Evolutionary conservation across 345 rosid genomes (phyloP).

Genomic region (Stellera chamaejasme): DNA sequence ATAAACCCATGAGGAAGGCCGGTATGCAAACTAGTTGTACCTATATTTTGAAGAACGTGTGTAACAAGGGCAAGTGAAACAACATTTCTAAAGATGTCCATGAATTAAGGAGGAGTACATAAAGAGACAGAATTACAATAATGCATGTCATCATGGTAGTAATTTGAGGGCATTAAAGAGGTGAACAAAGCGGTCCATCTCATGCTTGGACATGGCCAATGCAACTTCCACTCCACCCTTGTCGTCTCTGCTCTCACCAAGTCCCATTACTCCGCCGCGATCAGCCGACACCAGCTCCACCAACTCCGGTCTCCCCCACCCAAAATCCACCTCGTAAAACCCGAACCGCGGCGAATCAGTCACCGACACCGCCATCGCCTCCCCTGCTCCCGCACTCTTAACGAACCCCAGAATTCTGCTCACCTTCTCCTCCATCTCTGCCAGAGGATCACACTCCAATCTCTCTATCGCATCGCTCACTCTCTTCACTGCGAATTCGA

Average conservation of each 20-base stretch:
- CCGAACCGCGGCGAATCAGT: slow-evolving; percentile 11
- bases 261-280: slow-evolving; percentile 5
- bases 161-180: neutral
- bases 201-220: slow-evolving; percentile 8
- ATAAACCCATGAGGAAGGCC: too few species aligned
- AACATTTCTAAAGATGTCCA: too few species aligned
- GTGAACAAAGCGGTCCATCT: slow-evolving; percentile 14
- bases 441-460: neutral
- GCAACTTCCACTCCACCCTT: slow-evolving; percentile 18
- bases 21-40: too few species aligned
- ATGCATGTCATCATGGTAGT: too few species aligned
- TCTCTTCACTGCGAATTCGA: neutral
- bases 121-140: too few species aligned
- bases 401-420: neutral
- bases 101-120: too few species aligned
- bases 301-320: slow-evolving; percentile 17
- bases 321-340: slow-evolving; percentile 13
- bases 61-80: too few species aligned
- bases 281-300: slow-evolving; percentile 16
- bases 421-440: neutral
- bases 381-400: neutral
- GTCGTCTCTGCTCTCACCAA: slow-evolving; percentile 9
- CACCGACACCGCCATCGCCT: neutral
- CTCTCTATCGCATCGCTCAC: neutral
- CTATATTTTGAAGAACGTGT: too few species aligned